Evolutionary conservation across 2,329 filamentous ascomycete genomes (phyloP), one percentile per base, ranked within the genome.

Genomic region (Fusarium citri): DNA sequence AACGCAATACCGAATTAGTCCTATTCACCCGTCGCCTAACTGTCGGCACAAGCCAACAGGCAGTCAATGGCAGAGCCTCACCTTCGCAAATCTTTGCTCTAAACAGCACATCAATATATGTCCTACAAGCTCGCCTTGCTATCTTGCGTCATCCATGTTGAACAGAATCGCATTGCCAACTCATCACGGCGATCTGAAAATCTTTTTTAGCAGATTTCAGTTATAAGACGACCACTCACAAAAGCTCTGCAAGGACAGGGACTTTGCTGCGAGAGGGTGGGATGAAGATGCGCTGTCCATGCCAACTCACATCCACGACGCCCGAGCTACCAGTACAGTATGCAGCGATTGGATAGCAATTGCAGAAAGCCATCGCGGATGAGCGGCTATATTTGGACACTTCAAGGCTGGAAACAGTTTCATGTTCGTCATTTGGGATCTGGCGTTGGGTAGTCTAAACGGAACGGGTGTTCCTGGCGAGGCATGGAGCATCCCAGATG

Each of bases 201-300:
- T 30, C 43, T 50, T 50, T 50, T 59, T 53, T 53, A 43, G 55
- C 43, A 54, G 48, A 40, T 46, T 56, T 51, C 42, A 14, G 25
- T 43, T 41, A 41, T 12, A 37, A 54, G 22, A 25, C 41, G 58
- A 57, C 69, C 71, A 73, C 45, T 72, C 54, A 67, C 22, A 34
- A 26, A 26, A 51, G 57, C 55, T 53, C 40, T 59, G 46, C 43
- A 55, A 42, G 23, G 23, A 53, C 34, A 71, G 51, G 22, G 43
- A 60, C 58, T 58, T 71, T 54, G 47, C 40, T 41, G 26, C 50
- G 41, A 53, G 54, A 61, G 51, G 69, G 61, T 72, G 66, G 73
- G 64, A 71, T 66, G 66, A 56, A 59, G 71, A 75, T 75, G 73
- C 73, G 73, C 60, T 76, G 73, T 71, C 73, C 63, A 69, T 76